Percentiles rank a stretch among this genome's conserved stretches.
These are phyloP conservation scores for Melanogaster broomeanus DNA, from an alignment of 768 basidiomycete genomes.

Conservation along the genomic window DNA sequence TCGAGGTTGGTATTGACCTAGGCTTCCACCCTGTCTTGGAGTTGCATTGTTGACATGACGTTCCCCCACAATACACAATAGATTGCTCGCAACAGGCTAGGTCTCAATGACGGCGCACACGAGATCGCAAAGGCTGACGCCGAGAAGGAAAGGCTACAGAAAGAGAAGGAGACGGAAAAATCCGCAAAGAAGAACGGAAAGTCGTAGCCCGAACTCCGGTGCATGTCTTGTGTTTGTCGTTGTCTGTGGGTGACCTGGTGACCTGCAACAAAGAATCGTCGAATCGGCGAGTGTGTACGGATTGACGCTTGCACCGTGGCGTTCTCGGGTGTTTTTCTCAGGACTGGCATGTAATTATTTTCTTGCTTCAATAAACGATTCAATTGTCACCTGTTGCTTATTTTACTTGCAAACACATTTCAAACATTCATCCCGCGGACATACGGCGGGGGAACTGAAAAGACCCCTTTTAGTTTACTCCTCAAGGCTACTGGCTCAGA, in stretches of 20 bases:
- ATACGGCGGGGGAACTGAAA: slow-evolving; percentile 9
- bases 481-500: no score
- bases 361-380: neutral
- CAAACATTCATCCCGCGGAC: slow-evolving; percentile 8
- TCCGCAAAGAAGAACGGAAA: slow-evolving; percentile 35
- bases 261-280: neutral
- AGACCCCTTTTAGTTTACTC: no score
- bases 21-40: slow-evolving; percentile 3
- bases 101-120: slow-evolving; percentile 87
- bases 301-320: neutral
- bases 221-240: neutral
- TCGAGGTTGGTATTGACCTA: slow-evolving; percentile 61
- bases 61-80: slow-evolving; percentile 34
- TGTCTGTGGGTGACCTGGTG: neutral
- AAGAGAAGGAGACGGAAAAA: slow-evolving; percentile 57
- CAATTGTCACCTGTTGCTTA: neutral
- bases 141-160: slow-evolving; percentile 54
- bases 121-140: slow-evolving; percentile 75
- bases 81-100: slow-evolving; percentile 91
- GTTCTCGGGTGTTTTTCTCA: neutral
- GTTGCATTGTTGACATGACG: neutral
- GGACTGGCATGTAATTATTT: slow-evolving; percentile 1
- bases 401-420: slow-evolving; percentile 15
- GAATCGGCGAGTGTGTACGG: neutral
- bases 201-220: slow-evolving; percentile 18